Conservation (phyloP, 352 stramenopile species). For the Globisporangium echinulatum region DNA sequence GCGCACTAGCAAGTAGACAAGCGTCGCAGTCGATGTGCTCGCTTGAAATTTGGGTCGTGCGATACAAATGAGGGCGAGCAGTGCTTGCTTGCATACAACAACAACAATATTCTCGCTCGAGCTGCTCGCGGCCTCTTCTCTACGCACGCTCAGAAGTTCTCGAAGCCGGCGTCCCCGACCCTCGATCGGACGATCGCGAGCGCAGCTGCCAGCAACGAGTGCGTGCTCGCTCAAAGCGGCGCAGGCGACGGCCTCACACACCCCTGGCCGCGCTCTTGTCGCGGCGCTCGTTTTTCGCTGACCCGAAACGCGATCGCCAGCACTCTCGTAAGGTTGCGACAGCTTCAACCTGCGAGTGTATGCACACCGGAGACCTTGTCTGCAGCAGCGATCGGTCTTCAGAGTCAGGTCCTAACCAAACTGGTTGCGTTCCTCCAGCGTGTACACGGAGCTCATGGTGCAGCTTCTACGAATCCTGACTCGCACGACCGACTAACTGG, state of each 20-base stretch:
- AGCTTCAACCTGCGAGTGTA: neutral
- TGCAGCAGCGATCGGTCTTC: too few relatives aligned
- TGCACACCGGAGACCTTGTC: neutral
- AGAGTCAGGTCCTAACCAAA: too few relatives aligned
- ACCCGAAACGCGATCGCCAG: too few relatives aligned
- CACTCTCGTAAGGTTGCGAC: neutral
- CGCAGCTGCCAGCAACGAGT: neutral
- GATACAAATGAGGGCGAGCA: neutral
- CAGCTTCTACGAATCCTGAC: too few relatives aligned
- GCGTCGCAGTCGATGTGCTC: too few relatives aligned
- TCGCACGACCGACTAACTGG: too few relatives aligned
- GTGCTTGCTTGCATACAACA: too few relatives aligned
- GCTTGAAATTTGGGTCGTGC: neutral
- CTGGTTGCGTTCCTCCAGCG: too few relatives aligned
- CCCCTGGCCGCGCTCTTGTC: neutral
- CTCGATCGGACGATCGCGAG: constrained; percentile 5
- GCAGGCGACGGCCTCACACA: neutral
- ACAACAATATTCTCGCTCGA: neutral
- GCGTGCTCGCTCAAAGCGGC: neutral
- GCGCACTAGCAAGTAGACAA: too few relatives aligned
- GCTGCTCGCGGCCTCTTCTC: neutral
- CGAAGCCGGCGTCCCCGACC: neutral
- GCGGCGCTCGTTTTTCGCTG: neutral
- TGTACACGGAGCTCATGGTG: too few relatives aligned
- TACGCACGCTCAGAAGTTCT: constrained; percentile 5